phyloP scores from a whole-genome alignment of 2,329 filamentous ascomycete species.

The Diaporthe sp. region DNA sequence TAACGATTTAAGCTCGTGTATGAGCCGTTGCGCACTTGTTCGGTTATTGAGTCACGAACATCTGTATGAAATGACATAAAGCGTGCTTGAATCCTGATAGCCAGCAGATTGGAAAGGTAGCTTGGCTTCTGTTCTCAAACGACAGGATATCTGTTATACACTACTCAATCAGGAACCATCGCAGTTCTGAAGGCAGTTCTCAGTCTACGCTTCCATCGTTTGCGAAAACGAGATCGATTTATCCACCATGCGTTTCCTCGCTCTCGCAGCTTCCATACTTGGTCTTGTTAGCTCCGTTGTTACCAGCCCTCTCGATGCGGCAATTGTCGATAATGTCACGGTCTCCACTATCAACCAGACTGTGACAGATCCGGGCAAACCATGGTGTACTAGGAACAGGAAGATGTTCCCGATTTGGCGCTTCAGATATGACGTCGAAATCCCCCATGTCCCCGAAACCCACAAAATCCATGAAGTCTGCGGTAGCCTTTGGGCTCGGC shows the following conservation, averaged over 20 bases:
- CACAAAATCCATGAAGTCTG: not conserved
- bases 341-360: not conserved
- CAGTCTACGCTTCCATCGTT: not conserved
- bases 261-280: not conserved
- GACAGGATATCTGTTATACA: not conserved
- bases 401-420: not conserved
- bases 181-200: not conserved
- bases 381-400: not conserved
- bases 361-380: not conserved
- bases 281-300: not conserved
- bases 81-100: not conserved
- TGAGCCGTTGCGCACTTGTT: not conserved
- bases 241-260: constrained; percentile 6
- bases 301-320: not conserved
- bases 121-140: not conserved
- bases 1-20: not conserved
- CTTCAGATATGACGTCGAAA: not conserved
- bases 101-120: not conserved
- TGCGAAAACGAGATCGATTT: not conserved
- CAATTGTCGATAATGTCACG: not conserved
- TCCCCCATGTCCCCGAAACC: not conserved
- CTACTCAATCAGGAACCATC: no score
- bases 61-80: not conserved
- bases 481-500: not conserved
- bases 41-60: not conserved